Evolutionary conservation across 116 monocot genomes (phyloP).

Genomic region (Papilionanthe hybrid): DNA sequence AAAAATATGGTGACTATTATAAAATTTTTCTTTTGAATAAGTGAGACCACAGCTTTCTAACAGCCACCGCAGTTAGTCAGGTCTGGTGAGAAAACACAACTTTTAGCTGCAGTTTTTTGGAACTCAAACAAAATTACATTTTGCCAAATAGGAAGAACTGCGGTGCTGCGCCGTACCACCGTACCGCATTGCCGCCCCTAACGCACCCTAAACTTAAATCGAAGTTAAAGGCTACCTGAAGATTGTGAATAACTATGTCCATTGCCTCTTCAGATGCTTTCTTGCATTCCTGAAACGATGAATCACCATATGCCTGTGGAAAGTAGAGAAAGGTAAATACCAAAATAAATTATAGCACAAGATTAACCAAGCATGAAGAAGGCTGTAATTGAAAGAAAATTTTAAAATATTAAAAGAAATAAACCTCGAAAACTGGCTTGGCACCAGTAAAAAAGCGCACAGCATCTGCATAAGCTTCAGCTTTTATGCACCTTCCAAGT

Average conservation of each 20-base stretch:
- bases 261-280: constrained; percentile 94
- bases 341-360: background rate
- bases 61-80: too few species aligned
- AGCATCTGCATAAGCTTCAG: constrained; percentile 99
- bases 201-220: background rate
- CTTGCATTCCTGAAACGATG: constrained; percentile 97
- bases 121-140: too few species aligned
- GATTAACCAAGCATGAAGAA: background rate
- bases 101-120: too few species aligned
- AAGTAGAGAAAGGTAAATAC: constrained; percentile 6
- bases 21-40: too few species aligned
- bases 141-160: too few species aligned
- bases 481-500: constrained; percentile 85
- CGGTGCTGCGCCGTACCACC: too few species aligned
- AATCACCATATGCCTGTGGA: constrained; percentile 88
- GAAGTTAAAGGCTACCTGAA: constrained; percentile 41
- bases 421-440: constrained; percentile 92
- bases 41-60: too few species aligned
- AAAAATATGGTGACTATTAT: too few species aligned
- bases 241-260: constrained; percentile 60
- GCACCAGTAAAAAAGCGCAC: constrained; percentile 92
- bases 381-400: background rate
- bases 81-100: too few species aligned
- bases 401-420: constrained; percentile 5
- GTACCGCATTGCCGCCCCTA: too few species aligned